Percentiles rank a stretch among this genome's conserved stretches.
These are phyloP conservation scores for Botrytis galanthina DNA, from an alignment of 2,329 filamentous ascomycete species.

Conservation along the genomic window DNA sequence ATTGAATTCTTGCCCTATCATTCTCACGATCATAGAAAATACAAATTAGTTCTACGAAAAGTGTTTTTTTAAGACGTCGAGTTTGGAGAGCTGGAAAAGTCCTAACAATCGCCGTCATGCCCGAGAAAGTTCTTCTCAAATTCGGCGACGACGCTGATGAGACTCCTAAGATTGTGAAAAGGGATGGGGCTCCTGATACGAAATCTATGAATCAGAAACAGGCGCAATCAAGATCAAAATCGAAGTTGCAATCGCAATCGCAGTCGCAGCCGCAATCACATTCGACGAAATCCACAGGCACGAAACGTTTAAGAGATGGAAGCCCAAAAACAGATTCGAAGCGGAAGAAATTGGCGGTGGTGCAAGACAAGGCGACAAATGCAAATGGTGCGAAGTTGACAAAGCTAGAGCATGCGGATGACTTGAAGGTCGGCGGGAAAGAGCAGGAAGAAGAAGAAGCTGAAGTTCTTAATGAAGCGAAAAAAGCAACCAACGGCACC, in stretches of 20 bases:
- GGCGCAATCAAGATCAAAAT: slow-evolving; percentile 2
- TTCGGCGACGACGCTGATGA: slow-evolving; percentile 39
- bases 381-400: slow-evolving; percentile 16
- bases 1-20: too few species aligned
- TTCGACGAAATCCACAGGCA: neutral
- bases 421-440: neutral
- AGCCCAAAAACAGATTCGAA: slow-evolving; percentile 29
- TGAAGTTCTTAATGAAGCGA: neutral
- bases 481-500: neutral
- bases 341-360: slow-evolving; percentile 32
- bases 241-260: slow-evolving; percentile 12
- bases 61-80: neutral
- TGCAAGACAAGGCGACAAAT: slow-evolving; percentile 31
- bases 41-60: neutral
- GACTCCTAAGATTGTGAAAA: neutral
- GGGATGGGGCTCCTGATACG: neutral
- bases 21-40: neutral
- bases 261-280: slow-evolving; percentile 16
- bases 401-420: neutral
- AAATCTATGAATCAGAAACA: slow-evolving; percentile 30
- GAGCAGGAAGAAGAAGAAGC: neutral
- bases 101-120: slow-evolving; percentile 37
- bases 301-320: slow-evolving; percentile 29
- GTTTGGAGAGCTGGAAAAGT: neutral
- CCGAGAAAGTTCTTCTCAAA: slow-evolving; percentile 43